Evolutionary conservation across 352 stramenopile species (phyloP).

Genomic region (Globisporangium solare): DNA sequence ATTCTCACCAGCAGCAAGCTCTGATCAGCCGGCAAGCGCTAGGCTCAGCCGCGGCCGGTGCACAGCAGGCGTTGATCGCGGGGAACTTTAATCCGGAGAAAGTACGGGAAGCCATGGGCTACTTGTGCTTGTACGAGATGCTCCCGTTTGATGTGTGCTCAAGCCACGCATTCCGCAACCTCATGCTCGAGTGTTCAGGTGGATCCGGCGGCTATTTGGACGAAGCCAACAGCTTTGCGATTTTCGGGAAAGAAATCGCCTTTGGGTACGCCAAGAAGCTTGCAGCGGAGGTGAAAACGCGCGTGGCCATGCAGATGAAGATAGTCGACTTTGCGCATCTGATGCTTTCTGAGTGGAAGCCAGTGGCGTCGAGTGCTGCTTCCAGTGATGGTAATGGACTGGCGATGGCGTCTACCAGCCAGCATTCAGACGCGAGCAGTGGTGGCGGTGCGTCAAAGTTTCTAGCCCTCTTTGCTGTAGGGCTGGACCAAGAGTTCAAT

Average conservation of each 20-base stretch:
- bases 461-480: constrained; percentile 51
- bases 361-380: constrained; percentile 2
- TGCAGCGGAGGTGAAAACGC: constrained; percentile 39
- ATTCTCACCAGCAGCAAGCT: constrained; percentile 15
- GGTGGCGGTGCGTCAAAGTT: constrained; percentile 12
- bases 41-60: neutral
- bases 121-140: constrained; percentile 65
- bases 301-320: constrained; percentile 51
- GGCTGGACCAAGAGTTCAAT: constrained; percentile 66
- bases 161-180: constrained; percentile 47
- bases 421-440: neutral
- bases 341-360: constrained; percentile 48
- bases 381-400: neutral
- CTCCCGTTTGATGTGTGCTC: constrained; percentile 63
- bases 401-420: constrained; percentile 5
- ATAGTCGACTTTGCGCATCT: constrained; percentile 53
- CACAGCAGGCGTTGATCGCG: constrained; percentile 2
- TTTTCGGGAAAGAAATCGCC: constrained; percentile 46
- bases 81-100: constrained; percentile 41
- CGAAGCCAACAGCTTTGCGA: constrained; percentile 32
- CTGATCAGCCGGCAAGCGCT: neutral
- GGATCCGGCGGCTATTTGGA: constrained; percentile 26
- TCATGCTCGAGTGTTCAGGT: constrained; percentile 54
- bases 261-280: constrained; percentile 47
- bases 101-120: constrained; percentile 52